Evolutionary conservation across 2,329 filamentous ascomycete genomes (phyloP), one percentile per base, ranked within the genome.

Genomic region (Dactylellina cionopaga): DNA sequence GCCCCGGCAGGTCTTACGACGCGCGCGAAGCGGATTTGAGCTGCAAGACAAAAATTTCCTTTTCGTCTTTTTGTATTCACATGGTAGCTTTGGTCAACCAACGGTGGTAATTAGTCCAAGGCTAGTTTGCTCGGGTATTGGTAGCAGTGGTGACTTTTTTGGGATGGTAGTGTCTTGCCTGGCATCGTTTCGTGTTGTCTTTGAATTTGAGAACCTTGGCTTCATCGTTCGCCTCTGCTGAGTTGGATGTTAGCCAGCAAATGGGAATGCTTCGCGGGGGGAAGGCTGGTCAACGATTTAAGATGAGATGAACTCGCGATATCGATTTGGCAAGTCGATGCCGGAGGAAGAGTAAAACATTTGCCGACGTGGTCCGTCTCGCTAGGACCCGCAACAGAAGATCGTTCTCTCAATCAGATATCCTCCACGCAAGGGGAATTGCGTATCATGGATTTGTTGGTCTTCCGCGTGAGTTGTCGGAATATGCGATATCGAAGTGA

Each of bases 331-430:
- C 51, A 71, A 63, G 66, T 64, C 58, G 58, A 71, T 7, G 66
- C 63, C 60, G 35, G 13, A 29, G 47, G 64, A 60, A 60, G 49
- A 44, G 51, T 71, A 63, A 64, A 71, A 71, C 66, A 71, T 62
- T 52, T 71, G 58, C 56, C 66, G 66, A 71, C 66, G 66, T 71
- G 66, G 58, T 58, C 58, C 66, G 66, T 71, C 66, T 64, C 66
- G 66, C 66, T 71, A 71, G 66, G 66, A 46, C 66, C 66, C 66
- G 66, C 58, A 63, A 52, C 66, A 64, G 22, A 56, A n/a, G n/a
- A n/a, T n/a, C n/a, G n/a, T n/a, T n/a, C n/a, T n/a, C n/a, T n/a
- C n/a, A n/a, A n/a, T n/a, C n/a, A n/a, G 25, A 49, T 51, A 47
- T 55, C 47, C 49, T 52, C 15, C 47, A 52, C 41, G 41, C n/a